Base-by-base conservation (phyloP, 768 basidiomycete genomes). In the Ramaria sp. region DNA sequence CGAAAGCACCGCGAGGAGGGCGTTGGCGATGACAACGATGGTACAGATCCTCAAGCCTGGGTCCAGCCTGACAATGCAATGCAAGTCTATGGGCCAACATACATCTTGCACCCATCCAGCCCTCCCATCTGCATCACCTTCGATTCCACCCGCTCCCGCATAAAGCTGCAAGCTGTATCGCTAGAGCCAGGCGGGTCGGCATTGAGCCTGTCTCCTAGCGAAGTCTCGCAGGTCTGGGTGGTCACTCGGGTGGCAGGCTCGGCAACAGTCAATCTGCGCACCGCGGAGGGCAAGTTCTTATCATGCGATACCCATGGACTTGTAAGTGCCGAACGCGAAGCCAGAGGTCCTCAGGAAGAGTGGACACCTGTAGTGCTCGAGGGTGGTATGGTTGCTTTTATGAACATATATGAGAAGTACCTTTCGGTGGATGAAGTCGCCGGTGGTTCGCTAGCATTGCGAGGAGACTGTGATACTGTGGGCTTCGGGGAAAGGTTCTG, bases 201-300 rank as follows among this genome's bases (percentile, higher is more conserved):
- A 7, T 73, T 88, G 45, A 81, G 85, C 59, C 81, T 84, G 52
- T 78, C 75, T 10, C 92, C 92, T 4, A 78, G 79, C 0, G 91
- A 94, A 59, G 86, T 93, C 33, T 74, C 86, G 19, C 91, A 94
- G 65, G 91, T 95, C 12, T 95, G 91, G 91, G 92, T 95, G 13
- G 80, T 78, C 22, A 93, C 91, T 30, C 83, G 88, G 48, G 79
- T 94, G 20, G 86, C 90, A 41, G 91, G 91, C 34, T 82, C 91
- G 19, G 68, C 81, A 5, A 90, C 88, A 11, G 79, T 95, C 66
- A 95, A 94, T 67, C 71, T 95, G 59, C 83, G 92, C 20, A 88
- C 88, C 34, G 88, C 88, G 1, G 88, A 88, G 67, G 90, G 90
- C 10, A 92, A 92, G 70, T 96, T 93, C 68, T 72, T 96, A 48